phyloP scores from a whole-genome alignment of 139 green algal species.

The Desmodesmus armatus region DNA sequence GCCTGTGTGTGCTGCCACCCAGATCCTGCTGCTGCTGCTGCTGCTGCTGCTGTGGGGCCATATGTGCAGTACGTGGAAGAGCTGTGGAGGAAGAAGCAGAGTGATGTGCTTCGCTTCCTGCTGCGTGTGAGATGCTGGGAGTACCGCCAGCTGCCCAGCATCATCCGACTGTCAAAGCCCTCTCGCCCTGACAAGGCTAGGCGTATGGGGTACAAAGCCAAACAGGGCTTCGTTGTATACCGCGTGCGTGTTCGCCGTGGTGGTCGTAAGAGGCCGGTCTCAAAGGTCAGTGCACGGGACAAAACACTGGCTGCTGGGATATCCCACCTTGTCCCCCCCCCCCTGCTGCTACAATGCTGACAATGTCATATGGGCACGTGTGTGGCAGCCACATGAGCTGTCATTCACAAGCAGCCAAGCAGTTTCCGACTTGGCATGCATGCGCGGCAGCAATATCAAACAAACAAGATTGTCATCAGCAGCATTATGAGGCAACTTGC shows the following conservation, averaged over 20 bases:
- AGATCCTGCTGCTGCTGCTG: neutral
- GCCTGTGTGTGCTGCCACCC: too few relatives aligned
- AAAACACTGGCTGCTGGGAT: too few relatives aligned
- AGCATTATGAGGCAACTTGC: too few relatives aligned
- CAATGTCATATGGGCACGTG: too few relatives aligned
- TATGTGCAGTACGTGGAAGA: conserved; percentile 96
- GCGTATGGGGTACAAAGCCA: conserved; percentile 97
- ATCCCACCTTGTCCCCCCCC: too few relatives aligned
- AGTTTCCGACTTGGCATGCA: neutral
- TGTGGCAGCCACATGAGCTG: too few relatives aligned
- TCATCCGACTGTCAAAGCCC: conserved; percentile 89
- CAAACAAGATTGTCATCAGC: too few relatives aligned
- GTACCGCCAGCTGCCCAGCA: conserved; percentile 95
- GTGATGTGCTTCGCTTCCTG: conserved; percentile 98
- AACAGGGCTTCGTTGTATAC: conserved; percentile 98
- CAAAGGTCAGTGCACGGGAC: conserved; percentile 94
- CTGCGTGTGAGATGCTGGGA: conserved; percentile 99
- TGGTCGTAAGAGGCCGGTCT: conserved; percentile 95
- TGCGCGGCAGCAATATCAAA: neutral
- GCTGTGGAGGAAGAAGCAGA: conserved; percentile 99
- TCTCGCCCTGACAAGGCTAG: conserved; percentile 97
- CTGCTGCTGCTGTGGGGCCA: neutral
- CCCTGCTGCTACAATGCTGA: too few relatives aligned
- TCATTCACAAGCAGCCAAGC: neutral
- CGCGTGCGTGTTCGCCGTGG: conserved; percentile 95